Conservation (phyloP, 1,284 basidiomycete species). For the Bjerkandera adusta region DNA sequence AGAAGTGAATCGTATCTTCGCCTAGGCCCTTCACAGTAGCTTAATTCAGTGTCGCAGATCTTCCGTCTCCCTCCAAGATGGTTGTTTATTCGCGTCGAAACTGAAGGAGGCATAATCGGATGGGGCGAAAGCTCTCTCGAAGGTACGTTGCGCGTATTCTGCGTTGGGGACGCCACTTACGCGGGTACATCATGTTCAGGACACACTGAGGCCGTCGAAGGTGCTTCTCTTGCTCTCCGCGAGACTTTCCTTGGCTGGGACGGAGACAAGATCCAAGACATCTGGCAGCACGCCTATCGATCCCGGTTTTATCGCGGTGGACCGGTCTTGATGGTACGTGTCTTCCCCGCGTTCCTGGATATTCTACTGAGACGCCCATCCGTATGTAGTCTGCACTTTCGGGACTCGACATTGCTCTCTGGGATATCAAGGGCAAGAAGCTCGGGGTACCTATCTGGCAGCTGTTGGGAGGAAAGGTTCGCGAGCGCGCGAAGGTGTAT, state of each 20-base stretch:
- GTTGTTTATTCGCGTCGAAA: slow-evolving; percentile 76
- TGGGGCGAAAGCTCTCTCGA: slow-evolving; percentile 71
- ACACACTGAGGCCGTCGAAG: slow-evolving; percentile 77
- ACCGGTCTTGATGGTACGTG: slow-evolving; percentile 64
- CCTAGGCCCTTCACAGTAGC: slow-evolving; percentile 1
- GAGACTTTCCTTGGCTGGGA: slow-evolving; percentile 67
- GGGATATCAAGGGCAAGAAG: slow-evolving; percentile 82
- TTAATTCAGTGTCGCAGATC: slow-evolving; percentile 32
- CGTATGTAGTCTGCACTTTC: slow-evolving; percentile 49
- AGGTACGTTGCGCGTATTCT: slow-evolving; percentile 24
- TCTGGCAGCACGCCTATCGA: slow-evolving; percentile 66
- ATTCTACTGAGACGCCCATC: neutral
- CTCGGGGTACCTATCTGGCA: slow-evolving; percentile 76
- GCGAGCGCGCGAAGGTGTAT: slow-evolving; percentile 57
- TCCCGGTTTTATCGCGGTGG: slow-evolving; percentile 75
- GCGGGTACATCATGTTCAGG: slow-evolving; percentile 23
- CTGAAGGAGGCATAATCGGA: slow-evolving; percentile 63
- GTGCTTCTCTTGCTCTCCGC: slow-evolving; percentile 60
- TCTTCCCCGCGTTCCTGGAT: neutral
- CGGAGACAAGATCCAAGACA: slow-evolving; percentile 70
- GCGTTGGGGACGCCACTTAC: neutral
- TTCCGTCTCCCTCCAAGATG: slow-evolving; percentile 76
- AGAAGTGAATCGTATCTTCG: slow-evolving; percentile 11
- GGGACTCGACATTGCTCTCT: slow-evolving; percentile 52
- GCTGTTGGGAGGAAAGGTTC: slow-evolving; percentile 72